phyloP scores from a whole-genome alignment of 192 early-diverging fungal species.

The Entophlyctis luteolus region DNA sequence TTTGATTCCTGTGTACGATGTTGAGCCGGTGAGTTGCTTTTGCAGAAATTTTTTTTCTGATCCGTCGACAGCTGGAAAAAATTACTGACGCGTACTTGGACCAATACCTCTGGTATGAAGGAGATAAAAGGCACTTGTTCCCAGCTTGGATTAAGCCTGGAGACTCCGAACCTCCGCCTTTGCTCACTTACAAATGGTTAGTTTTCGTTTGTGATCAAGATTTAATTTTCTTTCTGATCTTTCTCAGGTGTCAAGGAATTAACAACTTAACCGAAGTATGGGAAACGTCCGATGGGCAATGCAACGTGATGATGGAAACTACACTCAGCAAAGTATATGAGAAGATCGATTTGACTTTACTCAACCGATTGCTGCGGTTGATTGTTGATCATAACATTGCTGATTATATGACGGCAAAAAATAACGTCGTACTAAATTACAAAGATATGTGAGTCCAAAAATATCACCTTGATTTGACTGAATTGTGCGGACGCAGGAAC shows the following conservation, averaged over 20 bases:
- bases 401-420: slow-evolving; percentile 99
- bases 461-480: not conserved
- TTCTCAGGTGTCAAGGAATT: slow-evolving; percentile 76
- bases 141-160: slow-evolving; percentile 99
- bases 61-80: slow-evolving; percentile 72
- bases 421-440: slow-evolving; percentile 95
- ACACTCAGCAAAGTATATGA: slow-evolving; percentile 88
- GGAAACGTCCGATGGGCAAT: slow-evolving; percentile 85
- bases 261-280: slow-evolving; percentile 96
- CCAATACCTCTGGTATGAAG: slow-evolving; percentile 99
- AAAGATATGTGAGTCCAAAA: slow-evolving; percentile 79
- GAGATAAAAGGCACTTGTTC: slow-evolving; percentile 94
- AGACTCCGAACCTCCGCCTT: slow-evolving; percentile 92
- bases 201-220: not conserved
- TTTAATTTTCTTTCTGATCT: not conserved
- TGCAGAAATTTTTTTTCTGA: not conserved
- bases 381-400: slow-evolving; percentile 99
- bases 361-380: slow-evolving; percentile 87
- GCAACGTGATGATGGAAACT: slow-evolving; percentile 96
- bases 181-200: slow-evolving; percentile 92
- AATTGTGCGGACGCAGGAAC: slow-evolving; percentile 42
- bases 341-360: slow-evolving; percentile 94
- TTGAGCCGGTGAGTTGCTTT: slow-evolving; percentile 66
- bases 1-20: slow-evolving; percentile 93
- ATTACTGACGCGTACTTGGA: slow-evolving; percentile 98